A percentile compares a stretch with the other conserved stretches of the same genome.
These are phyloP conservation scores for Metschnikowia orientalis DNA, from an alignment of 805 yeast genomes.

Conservation along the genomic window DNA sequence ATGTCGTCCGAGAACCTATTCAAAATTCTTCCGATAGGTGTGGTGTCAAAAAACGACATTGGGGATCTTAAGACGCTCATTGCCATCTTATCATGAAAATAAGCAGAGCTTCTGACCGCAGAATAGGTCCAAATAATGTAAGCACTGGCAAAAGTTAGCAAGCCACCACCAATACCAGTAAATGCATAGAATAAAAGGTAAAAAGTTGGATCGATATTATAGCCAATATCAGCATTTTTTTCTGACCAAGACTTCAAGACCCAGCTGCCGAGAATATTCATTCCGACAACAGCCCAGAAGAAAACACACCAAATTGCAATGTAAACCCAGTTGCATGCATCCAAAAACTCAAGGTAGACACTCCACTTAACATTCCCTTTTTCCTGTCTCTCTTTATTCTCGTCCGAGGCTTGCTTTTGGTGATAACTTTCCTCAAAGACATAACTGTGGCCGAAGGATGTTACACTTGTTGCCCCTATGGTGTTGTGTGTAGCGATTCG, in stretches of 20 bases:
- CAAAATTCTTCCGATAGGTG: constrained; percentile 38
- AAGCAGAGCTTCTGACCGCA: constrained; percentile 27
- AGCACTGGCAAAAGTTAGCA: constrained; percentile 24
- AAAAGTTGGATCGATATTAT: constrained; percentile 22
- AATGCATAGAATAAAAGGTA: constrained; percentile 25
- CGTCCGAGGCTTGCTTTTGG: constrained; percentile 13
- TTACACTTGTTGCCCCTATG: constrained; percentile 26
- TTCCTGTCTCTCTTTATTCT: constrained; percentile 15
- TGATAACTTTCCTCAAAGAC: constrained; percentile 25
- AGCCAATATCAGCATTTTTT: constrained; percentile 21
- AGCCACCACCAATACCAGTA: constrained; percentile 27
- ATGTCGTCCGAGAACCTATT: constrained; percentile 39
- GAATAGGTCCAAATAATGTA: constrained; percentile 30
- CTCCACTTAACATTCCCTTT: constrained; percentile 28
- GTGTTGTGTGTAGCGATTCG: constrained; percentile 17
- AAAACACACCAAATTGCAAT: constrained; percentile 19
- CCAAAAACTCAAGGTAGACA: constrained; percentile 27
- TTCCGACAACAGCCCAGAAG: constrained; percentile 21
- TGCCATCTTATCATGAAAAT: constrained; percentile 38
- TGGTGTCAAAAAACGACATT: constrained; percentile 40
- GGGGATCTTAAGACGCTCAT: constrained; percentile 33
- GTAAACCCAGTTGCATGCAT: constrained; percentile 29
- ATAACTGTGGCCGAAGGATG: constrained; percentile 32
- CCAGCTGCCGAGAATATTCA: constrained; percentile 25
- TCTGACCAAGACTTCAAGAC: constrained; percentile 37